These are phyloP conservation scores for Camellia japonica DNA, from an alignment of 148 eudicot species.

Conservation along the genomic window DNA sequence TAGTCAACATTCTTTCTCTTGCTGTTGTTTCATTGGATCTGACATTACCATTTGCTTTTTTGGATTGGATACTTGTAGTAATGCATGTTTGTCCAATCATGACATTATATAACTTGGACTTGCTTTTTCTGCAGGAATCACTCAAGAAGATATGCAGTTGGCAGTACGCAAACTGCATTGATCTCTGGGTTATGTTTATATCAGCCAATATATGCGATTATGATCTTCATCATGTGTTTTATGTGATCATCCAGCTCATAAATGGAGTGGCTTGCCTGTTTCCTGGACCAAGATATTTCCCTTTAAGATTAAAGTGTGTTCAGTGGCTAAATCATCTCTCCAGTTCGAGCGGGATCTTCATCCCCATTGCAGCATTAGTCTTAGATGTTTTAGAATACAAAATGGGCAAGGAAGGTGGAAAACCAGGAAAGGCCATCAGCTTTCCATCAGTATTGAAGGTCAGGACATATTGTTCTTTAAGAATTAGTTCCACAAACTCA, in stretches of 20 bases:
- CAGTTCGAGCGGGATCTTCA: conserved; percentile 62
- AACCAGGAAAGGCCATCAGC: conserved; percentile 38
- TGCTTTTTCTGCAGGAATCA: conserved; percentile 56
- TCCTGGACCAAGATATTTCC: conserved; percentile 75
- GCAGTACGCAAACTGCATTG: conserved; percentile 73
- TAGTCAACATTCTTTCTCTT: conserved; percentile 3
- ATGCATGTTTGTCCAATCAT: background rate
- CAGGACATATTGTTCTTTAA: conserved; percentile 15
- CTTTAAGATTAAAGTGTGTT: conserved; percentile 72
- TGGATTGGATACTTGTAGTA: background rate
- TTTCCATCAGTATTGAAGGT: conserved; percentile 70
- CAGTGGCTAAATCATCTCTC: conserved; percentile 84
- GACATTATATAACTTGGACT: background rate
- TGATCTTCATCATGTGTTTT: conserved; percentile 61
- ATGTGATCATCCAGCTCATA: conserved; percentile 58
- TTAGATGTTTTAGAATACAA: conserved; percentile 75
- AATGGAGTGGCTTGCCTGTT: conserved; percentile 72
- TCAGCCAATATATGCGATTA: conserved; percentile 53
- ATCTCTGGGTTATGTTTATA: conserved; percentile 79
- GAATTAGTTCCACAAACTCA: background rate
- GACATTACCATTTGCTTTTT: background rate
- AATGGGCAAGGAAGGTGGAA: conserved; percentile 58
- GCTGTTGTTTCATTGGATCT: background rate
- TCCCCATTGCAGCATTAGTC: conserved; percentile 65
- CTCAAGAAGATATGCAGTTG: conserved; percentile 79